phyloP scores from a whole-genome alignment of 306 rosid species.

The Biancaea sappan region DNA sequence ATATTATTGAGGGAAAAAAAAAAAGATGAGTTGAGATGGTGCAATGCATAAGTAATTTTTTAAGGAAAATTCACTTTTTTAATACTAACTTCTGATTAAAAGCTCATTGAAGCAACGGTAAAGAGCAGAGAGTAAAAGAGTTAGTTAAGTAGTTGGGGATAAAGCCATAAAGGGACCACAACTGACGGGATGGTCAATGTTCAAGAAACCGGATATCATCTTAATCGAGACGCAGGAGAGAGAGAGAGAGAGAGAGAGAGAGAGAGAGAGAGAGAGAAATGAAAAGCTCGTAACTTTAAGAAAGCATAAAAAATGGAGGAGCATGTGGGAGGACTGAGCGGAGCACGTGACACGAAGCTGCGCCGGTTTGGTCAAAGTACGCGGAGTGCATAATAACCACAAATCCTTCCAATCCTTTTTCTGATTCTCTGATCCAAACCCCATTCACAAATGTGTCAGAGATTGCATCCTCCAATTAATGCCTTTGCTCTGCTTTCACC shows the following conservation, averaged over 20 bases:
- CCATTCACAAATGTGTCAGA: background rate
- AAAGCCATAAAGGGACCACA: background rate
- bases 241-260: background rate
- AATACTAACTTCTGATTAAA: no score
- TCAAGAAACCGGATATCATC: background rate
- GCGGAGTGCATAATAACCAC: background rate
- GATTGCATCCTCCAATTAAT: background rate
- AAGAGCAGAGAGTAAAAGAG: background rate
- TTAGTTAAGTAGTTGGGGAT: background rate
- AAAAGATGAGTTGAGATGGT: no score
- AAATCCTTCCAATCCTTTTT: background rate
- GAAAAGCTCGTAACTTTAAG: background rate
- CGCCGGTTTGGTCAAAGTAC: slow-evolving; percentile 29
- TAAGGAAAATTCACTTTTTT: no score
- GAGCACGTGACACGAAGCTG: slow-evolving; percentile 42
- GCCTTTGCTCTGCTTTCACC: background rate
- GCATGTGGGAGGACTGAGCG: slow-evolving; percentile 13
- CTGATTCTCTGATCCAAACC: background rate
- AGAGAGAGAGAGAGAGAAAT: background rate
- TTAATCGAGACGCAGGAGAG: background rate
- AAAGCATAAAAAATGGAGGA: background rate
- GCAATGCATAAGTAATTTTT: no score
- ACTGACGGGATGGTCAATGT: background rate
- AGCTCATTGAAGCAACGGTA: no score
- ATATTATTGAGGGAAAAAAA: no score